Evolutionary conservation across 2,329 filamentous ascomycete species (phyloP), one percentile per base, ranked within the genome.

Genomic region (Nemania sp.): DNA sequence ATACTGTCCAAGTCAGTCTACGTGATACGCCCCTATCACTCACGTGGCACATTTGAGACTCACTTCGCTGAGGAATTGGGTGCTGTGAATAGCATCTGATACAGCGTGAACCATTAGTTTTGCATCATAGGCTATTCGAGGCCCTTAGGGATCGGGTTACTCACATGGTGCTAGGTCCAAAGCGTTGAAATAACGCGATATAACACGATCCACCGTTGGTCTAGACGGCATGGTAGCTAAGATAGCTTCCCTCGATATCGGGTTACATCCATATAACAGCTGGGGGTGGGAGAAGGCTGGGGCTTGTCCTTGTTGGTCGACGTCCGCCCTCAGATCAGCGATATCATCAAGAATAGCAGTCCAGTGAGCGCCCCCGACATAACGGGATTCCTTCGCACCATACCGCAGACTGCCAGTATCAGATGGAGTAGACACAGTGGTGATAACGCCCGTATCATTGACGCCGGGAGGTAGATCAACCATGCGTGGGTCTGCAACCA

Each of bases 51-150:
- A 28, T 28, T 6, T 22, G 20, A 22, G 28, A 33, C 51, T 37
- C 59, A 64, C 65, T 57, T 68, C 64, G 50, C 68, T 71, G 62
- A 80, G 77, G 49, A 81, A 81, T 2, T 78, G 80, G 3, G 77
- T 77, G 2, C 77, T 76, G 55, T 75, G 72, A 7, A 75, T 61
- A 43, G 73, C 68, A 26, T 28, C 71, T 62, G 19, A 15, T 66
- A 22, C 17, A 31, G 43, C 5, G 2, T 47, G 34, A 48, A 23
- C 26, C 31, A 52, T n/a, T 11, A 54, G 51, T 44, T 31, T 20
- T n/a, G n/a, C n/a, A 11, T 11, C 26, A 28, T 6, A 11, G 26
- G 11, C 26, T 28, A 28, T 28, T 28, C 26, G 6, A 28, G 26
- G 6, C 6, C 11, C 26, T 6, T 28, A 28, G 26, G 20, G 22